phyloP scores from a whole-genome alignment of 1,284 basidiomycete species.

The Blastosporella zonata region DNA sequence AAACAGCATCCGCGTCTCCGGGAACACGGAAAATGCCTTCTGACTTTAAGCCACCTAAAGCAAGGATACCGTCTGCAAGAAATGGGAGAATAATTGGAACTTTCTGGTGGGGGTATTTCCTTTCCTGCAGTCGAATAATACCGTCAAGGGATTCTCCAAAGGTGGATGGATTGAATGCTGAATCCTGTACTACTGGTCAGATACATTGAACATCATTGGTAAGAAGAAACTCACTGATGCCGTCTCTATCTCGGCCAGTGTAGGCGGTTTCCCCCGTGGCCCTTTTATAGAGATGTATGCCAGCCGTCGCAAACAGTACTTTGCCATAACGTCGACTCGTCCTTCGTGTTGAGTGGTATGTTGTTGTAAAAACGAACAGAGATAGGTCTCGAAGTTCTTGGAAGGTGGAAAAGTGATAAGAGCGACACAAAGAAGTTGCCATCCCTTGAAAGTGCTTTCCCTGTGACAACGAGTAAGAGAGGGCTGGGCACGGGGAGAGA shows the following conservation, averaged over 20 bases:
- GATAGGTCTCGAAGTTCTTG: conserved; percentile 83
- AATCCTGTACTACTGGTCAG: conserved; percentile 50
- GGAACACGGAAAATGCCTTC: conserved; percentile 92
- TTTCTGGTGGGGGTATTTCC: conserved; percentile 78
- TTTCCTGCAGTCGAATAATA: conserved; percentile 79
- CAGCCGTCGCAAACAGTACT: conserved; percentile 77
- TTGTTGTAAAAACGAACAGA: conserved; percentile 74
- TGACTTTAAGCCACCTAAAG: conserved; percentile 76
- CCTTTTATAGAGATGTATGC: conserved; percentile 74
- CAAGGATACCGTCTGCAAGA: conserved; percentile 86
- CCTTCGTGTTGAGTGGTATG: conserved; percentile 65
- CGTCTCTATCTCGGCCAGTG: conserved; percentile 81
- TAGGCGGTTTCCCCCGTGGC: conserved; percentile 78
- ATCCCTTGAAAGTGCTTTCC: conserved; percentile 83
- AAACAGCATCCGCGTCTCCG: conserved; percentile 83
- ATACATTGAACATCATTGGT: background rate
- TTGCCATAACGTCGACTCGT: conserved; percentile 84
- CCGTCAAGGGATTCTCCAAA: conserved; percentile 87
- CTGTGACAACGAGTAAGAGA: conserved; percentile 34
- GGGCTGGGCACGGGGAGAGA: background rate
- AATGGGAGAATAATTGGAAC: conserved; percentile 91
- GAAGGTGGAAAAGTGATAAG: conserved; percentile 88
- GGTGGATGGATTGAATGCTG: conserved; percentile 90
- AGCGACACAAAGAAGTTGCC: conserved; percentile 88
- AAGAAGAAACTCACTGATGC: conserved; percentile 58